A percentile compares a stretch with the other conserved stretches of the same genome.
These are phyloP conservation scores for Luzula sylvatica DNA, from an alignment of 176 grass and related monocot genomes.

Conservation along the genomic window DNA sequence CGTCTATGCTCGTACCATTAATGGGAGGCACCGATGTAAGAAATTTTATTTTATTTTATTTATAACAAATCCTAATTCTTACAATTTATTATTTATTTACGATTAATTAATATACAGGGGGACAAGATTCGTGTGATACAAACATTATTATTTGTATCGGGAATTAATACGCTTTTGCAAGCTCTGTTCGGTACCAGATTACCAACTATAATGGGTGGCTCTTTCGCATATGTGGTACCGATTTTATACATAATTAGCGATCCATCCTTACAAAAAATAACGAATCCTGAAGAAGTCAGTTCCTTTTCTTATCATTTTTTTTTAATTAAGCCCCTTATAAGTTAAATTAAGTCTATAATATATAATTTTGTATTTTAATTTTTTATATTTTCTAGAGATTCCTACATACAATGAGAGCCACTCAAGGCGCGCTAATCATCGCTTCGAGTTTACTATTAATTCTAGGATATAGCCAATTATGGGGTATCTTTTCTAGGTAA, in stretches of 20 bases:
- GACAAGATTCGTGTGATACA: conserved; percentile 47
- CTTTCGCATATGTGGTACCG: conserved; percentile 45
- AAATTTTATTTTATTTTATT: background rate
- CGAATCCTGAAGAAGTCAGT: conserved; percentile 40
- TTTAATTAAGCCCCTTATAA: background rate
- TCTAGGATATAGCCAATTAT: conserved; percentile 41
- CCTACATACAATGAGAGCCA: conserved; percentile 45
- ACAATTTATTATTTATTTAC: background rate
- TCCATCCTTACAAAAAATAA: conserved; percentile 34
- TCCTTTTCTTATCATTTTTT: conserved; percentile 1
- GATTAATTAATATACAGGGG: conserved; percentile 24
- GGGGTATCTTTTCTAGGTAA: conserved; percentile 47
- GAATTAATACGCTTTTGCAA: conserved; percentile 47
- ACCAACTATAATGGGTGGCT: conserved; percentile 39
- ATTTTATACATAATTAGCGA: conserved; percentile 48
- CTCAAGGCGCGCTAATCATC: conserved; percentile 44
- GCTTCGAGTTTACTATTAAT: conserved; percentile 50
- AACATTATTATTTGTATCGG: conserved; percentile 45
- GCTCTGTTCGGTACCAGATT: conserved; percentile 47
- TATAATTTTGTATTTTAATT: too few relatives aligned
- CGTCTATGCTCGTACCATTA: conserved; percentile 31
- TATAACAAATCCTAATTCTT: background rate
- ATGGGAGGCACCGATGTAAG: conserved; percentile 40
- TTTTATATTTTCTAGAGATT: conserved; percentile 35
- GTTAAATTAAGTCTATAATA: background rate